Conservation (phyloP, 257 asterid genomes). For the Mentha longifolia region DNA sequence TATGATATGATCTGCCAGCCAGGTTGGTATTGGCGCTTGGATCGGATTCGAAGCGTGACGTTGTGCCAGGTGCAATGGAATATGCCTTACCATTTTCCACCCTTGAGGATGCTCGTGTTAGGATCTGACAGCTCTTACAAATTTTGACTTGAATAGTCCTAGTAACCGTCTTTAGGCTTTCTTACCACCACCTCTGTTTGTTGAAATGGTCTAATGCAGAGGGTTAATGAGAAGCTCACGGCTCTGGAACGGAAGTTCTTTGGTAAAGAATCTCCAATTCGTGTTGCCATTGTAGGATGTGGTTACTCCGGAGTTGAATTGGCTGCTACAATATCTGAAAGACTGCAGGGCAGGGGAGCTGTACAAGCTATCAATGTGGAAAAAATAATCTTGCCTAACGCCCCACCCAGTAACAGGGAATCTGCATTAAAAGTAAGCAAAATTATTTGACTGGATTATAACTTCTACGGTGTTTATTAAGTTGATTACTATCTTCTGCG, state of each 20-base stretch:
- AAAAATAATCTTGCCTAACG: conserved; percentile 70
- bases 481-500: background rate
- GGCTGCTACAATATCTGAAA: conserved; percentile 93
- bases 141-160: conserved; percentile 14
- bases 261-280: conserved; percentile 67
- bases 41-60: conserved; percentile 85
- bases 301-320: conserved; percentile 95
- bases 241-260: conserved; percentile 74
- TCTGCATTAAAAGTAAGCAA: conserved; percentile 76
- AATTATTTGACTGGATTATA: conserved; percentile 13
- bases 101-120: conserved; percentile 89
- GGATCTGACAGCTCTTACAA: conserved; percentile 39
- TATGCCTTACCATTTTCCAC: conserved; percentile 93
- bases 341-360: conserved; percentile 73
- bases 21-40: conserved; percentile 99
- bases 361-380: conserved; percentile 86
- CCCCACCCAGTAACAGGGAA: conserved; percentile 90
- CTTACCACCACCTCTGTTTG: conserved; percentile 24
- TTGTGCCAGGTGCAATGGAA: conserved; percentile 87
- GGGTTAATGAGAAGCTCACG: conserved; percentile 68
- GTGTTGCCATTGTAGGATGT: conserved; percentile 91
- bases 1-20: conserved; percentile 64
- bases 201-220: conserved; percentile 52
- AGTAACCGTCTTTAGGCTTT: conserved; percentile 23
- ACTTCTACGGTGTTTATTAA: conserved; percentile 5